Conservation (phyloP, 495 filamentous ascomycete species). For the Penicillium manginii region DNA sequence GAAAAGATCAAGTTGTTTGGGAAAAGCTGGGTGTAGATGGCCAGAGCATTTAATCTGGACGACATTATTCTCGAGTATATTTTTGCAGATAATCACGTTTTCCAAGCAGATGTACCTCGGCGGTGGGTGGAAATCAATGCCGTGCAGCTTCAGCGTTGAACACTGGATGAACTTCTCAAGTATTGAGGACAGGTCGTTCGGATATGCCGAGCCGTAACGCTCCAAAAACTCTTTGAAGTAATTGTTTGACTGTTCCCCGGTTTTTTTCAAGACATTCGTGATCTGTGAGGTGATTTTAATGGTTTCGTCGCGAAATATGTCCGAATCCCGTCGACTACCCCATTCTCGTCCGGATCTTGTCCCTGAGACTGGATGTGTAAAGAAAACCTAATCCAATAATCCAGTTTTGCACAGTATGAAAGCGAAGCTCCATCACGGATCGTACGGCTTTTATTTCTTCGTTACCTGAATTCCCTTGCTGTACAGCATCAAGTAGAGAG, state of each 20-base stretch:
- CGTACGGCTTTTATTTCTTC: background rate
- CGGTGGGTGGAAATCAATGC: constrained; percentile 1
- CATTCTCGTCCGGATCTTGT: background rate
- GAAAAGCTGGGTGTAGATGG: background rate
- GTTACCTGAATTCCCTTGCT: background rate
- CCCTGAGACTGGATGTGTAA: background rate
- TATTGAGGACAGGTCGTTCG: too few relatives aligned
- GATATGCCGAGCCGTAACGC: background rate
- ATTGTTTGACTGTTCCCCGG: background rate
- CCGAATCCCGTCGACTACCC: background rate
- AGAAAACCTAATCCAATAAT: background rate
- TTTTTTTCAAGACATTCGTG: background rate
- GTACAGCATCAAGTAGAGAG: background rate
- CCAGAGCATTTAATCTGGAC: background rate
- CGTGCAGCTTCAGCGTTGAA: constrained; percentile 3
- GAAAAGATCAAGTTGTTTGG: constrained; percentile 3
- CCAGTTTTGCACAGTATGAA: background rate
- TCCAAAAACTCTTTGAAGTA: background rate
- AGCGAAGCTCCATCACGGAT: constrained; percentile 2
- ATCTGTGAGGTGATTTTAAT: constrained; percentile 1
- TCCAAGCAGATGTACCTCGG: background rate
- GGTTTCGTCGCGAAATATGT: constrained; percentile 1
- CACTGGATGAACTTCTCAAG: constrained; percentile 7
- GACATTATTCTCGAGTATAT: constrained; percentile 11
- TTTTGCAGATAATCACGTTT: background rate